phyloP scores from a whole-genome alignment of 148 eudicot species.

The Rhododendron griersonianum region DNA sequence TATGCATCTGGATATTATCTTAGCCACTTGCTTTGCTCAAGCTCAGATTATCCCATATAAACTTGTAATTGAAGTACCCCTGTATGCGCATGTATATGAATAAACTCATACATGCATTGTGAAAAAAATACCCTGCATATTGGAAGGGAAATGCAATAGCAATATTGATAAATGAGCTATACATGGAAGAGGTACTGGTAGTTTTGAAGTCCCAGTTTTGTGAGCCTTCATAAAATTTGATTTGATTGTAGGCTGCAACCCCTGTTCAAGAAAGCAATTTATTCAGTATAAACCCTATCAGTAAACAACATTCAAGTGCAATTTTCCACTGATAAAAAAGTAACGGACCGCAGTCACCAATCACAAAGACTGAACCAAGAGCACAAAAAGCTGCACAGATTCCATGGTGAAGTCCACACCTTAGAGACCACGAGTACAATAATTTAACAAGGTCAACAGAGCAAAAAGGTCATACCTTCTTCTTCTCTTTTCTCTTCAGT shows the following conservation, averaged over 20 bases:
- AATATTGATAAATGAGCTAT: conserved; percentile 25
- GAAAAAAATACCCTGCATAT: not conserved
- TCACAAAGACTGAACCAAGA: not conserved
- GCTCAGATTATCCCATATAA: not conserved
- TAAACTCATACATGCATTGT: not conserved
- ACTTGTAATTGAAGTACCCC: not conserved
- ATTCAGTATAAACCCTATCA: not conserved
- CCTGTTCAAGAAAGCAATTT: conserved; percentile 32
- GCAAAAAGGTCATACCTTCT: conserved; percentile 25
- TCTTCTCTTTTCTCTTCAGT: conserved; percentile 67
- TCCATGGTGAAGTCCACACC: not conserved
- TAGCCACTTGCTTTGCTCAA: not conserved
- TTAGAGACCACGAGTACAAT: not conserved
- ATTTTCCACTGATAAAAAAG: not conserved
- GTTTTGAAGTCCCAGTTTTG: conserved; percentile 21
- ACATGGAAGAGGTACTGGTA: conserved; percentile 31
- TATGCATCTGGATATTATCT: not conserved
- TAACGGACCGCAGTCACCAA: not conserved
- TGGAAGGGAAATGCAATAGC: conserved; percentile 3
- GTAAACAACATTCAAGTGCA: conserved; percentile 3
- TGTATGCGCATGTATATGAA: not conserved
- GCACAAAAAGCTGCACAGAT: not conserved
- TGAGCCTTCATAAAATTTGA: conserved; percentile 19
- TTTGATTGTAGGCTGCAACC: conserved; percentile 28
- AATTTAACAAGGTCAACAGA: not conserved